Conservation (phyloP, 192 early-diverging fungal genomes). For the Entomortierella beljakovae region DNA sequence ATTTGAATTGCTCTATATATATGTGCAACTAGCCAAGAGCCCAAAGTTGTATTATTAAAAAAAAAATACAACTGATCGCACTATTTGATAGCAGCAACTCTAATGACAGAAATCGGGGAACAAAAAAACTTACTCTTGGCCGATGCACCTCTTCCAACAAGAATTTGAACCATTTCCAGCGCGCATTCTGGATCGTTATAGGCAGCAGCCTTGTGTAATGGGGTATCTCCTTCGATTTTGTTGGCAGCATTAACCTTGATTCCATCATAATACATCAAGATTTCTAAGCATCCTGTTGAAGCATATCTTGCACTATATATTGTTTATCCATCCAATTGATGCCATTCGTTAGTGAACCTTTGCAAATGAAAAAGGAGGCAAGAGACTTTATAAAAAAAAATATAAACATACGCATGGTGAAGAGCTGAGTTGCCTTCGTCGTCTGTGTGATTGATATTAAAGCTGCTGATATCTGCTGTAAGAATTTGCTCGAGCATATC, state of each 20-base stretch:
- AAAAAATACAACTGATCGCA: neutral
- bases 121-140: constrained; percentile 40
- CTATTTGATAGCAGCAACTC: neutral
- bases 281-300: constrained; percentile 69
- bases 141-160: constrained; percentile 67
- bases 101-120: neutral
- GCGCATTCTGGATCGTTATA: constrained; percentile 66
- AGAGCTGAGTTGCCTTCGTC: constrained; percentile 73
- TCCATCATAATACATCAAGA: constrained; percentile 60
- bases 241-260: constrained; percentile 71
- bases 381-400: too few relatives aligned
- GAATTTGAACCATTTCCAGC: constrained; percentile 69
- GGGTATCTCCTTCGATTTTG: constrained; percentile 66
- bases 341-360: too few relatives aligned
- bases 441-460: constrained; percentile 73
- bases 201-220: constrained; percentile 75
- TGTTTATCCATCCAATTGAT: too few relatives aligned
- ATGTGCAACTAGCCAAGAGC: constrained; percentile 12
- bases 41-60: constrained; percentile 3
- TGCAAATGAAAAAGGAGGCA: too few relatives aligned
- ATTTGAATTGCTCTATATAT: neutral
- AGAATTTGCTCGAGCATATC: constrained; percentile 73
- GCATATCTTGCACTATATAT: constrained; percentile 64
- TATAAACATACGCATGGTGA: constrained; percentile 68
- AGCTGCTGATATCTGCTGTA: constrained; percentile 42